Evolutionary conservation across 768 basidiomycete genomes (phyloP).

Genomic region (Psilocybe sp.): DNA sequence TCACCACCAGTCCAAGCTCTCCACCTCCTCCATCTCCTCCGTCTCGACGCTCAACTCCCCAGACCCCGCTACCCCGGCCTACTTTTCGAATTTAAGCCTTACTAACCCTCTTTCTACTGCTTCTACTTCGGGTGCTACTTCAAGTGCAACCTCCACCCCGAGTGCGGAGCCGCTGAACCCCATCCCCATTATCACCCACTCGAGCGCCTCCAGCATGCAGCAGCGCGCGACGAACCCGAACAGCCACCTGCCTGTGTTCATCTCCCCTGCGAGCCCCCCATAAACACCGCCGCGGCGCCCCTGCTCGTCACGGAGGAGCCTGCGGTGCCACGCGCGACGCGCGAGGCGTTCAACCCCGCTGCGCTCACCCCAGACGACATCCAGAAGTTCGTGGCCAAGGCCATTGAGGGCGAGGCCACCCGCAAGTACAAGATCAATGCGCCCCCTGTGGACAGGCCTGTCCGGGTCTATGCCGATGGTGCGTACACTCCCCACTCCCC

Average conservation of each 20-base stretch:
- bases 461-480: constrained; percentile 95
- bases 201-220: constrained; percentile 12
- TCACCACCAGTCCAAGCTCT: constrained; percentile 35
- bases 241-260: constrained; percentile 31
- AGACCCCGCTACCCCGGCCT: neutral
- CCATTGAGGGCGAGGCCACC: constrained; percentile 66
- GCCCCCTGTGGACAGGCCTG: constrained; percentile 78
- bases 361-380: constrained; percentile 75
- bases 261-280: constrained; percentile 22
- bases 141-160: constrained; percentile 4
- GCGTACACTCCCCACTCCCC: constrained; percentile 19
- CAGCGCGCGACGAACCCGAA: constrained; percentile 16
- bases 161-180: constrained; percentile 12
- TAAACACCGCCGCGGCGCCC: constrained; percentile 21
- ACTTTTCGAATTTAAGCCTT: no score
- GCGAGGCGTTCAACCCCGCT: constrained; percentile 57
- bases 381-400: constrained; percentile 68
- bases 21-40: constrained; percentile 23
- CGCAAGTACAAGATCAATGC: constrained; percentile 80
- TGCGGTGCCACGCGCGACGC: constrained; percentile 33
- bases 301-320: constrained; percentile 37
- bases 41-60: constrained; percentile 6
- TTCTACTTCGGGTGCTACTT: no score
- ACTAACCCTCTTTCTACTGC: no score
- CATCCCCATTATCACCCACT: constrained; percentile 6